Percentiles rank a stretch among this genome's conserved stretches.
Evolutionary conservation across 2,329 filamentous ascomycete genomes (phyloP).

Genomic region (Exophiala viscosa): DNA sequence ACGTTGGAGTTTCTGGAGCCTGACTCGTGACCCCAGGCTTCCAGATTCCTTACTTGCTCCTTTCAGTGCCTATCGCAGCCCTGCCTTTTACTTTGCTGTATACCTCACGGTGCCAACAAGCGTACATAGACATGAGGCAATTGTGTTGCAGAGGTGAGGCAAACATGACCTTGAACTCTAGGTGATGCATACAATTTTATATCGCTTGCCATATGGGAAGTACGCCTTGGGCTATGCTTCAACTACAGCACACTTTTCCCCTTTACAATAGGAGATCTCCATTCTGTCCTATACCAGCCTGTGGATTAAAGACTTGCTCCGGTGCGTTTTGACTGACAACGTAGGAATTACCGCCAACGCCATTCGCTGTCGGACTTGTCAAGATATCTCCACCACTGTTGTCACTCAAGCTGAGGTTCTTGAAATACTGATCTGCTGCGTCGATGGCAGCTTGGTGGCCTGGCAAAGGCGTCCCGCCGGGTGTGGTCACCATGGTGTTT

Average conservation of each 20-base stretch:
- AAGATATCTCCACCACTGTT: slow-evolving; percentile 57
- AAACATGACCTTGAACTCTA: too few relatives aligned
- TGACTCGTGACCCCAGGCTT: neutral
- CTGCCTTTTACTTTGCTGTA: neutral
- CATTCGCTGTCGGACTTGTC: slow-evolving; percentile 27
- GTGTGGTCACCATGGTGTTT: slow-evolving; percentile 29
- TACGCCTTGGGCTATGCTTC: neutral
- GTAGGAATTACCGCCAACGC: slow-evolving; percentile 43
- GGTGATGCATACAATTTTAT: too few relatives aligned
- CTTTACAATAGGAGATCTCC: slow-evolving; percentile 25
- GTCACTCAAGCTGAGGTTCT: slow-evolving; percentile 65
- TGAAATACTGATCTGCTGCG: slow-evolving; percentile 88
- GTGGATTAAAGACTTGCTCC: slow-evolving; percentile 69
- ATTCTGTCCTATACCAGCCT: slow-evolving; percentile 53
- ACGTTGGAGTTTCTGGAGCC: slow-evolving; percentile 1
- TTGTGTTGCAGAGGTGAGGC: too few relatives aligned
- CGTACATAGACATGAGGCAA: neutral
- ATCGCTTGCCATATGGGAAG: neutral
- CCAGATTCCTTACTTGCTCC: neutral
- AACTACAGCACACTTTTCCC: neutral
- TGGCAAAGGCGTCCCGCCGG: slow-evolving; percentile 25
- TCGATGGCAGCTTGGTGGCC: slow-evolving; percentile 67
- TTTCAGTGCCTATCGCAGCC: neutral
- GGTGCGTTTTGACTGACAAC: slow-evolving; percentile 80
- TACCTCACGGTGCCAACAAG: neutral